Evolutionary conservation across 768 basidiomycete species (phyloP).

Genomic region (Amanita thiersii): DNA sequence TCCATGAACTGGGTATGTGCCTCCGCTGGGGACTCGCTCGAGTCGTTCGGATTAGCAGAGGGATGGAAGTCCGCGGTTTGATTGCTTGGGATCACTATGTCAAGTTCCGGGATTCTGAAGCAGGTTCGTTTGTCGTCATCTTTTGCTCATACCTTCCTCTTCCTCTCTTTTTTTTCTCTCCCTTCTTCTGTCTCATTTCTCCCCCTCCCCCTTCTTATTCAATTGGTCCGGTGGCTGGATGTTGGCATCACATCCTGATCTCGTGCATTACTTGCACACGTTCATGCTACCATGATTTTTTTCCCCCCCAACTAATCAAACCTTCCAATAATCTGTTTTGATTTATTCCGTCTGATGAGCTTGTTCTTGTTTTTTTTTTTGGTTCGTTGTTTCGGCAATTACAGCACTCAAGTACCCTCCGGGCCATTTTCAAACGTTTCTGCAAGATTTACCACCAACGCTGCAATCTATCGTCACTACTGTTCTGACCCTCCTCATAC

Average conservation of each 20-base stretch:
- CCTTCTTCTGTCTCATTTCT: neutral
- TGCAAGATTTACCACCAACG: slow-evolving; percentile 43
- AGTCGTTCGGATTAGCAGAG: slow-evolving; percentile 61
- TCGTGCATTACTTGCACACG: too few relatives aligned
- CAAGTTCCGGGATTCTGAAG: slow-evolving; percentile 76
- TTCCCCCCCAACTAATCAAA: too few relatives aligned
- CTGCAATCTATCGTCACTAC: slow-evolving; percentile 57
- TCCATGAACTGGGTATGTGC: slow-evolving; percentile 86
- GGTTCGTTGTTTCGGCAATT: slow-evolving; percentile 7
- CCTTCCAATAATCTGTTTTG: too few relatives aligned
- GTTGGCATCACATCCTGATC: too few relatives aligned
- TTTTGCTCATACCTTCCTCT: neutral
- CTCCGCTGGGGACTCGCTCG: slow-evolving; percentile 89
- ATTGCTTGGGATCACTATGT: slow-evolving; percentile 81
- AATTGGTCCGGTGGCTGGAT: too few relatives aligned
- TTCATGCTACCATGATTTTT: too few relatives aligned
- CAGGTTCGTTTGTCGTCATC: slow-evolving; percentile 41
- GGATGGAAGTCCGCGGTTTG: slow-evolving; percentile 73
- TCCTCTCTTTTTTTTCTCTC: neutral
- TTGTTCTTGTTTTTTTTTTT: neutral
- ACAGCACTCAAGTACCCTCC: slow-evolving; percentile 61
- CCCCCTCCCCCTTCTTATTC: neutral
- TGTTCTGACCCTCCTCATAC: slow-evolving; percentile 72
- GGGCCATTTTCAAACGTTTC: slow-evolving; percentile 63
- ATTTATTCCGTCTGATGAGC: neutral